Base-by-base conservation (phyloP, 2,329 filamentous ascomycete species). In the Curvularia spicifera region DNA sequence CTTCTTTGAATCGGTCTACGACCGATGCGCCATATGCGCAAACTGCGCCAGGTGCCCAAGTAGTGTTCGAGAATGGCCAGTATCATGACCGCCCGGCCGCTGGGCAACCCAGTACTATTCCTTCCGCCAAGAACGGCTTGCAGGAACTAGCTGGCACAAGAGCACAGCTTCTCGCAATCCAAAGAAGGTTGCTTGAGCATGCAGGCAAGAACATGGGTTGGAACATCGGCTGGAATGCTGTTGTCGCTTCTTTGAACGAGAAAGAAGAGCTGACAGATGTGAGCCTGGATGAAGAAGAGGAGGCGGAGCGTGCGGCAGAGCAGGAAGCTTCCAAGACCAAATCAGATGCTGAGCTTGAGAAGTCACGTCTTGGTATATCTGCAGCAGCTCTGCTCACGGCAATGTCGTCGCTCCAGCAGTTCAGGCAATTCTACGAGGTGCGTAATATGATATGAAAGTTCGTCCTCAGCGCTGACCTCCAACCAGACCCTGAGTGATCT, bases 401-500 rank as follows among this genome's bases (percentile, higher is more conserved):
- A 6, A 58, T 78, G 12, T 60, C 70, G 1, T 77, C 76, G 10
- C 60, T 79, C 20, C 71, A 74, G 7, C 66, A 71, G 2, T 82
- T 81, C 51, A 72, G 77, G 44, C 69, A 72, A 12, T 70, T 67
- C 7, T 82, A 79, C 52, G 78, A 81, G 71, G 73, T 76, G 65
- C 18, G 62, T 35, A 24, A 9, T 15, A 15, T 31, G 5, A 13
- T 24, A 42, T 12, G 4, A 35, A 9, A 2, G 15, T 9, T 35
- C 18, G 5, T 20, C 29, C 12, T 7, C 9, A 8, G n/a, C 56
- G 48, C 62, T 70, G 43, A 71, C 80, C 82, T 6, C 79, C 89
- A 91, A 89, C 67, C 87, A 94, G 71, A 87, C 86, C 9, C 81
- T 97, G n/a, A 97, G 91, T 7, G 90, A 95, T 67, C 89, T 91